Evolutionary conservation across 257 asterid genomes (phyloP).

Genomic region (Petunia secreta): DNA sequence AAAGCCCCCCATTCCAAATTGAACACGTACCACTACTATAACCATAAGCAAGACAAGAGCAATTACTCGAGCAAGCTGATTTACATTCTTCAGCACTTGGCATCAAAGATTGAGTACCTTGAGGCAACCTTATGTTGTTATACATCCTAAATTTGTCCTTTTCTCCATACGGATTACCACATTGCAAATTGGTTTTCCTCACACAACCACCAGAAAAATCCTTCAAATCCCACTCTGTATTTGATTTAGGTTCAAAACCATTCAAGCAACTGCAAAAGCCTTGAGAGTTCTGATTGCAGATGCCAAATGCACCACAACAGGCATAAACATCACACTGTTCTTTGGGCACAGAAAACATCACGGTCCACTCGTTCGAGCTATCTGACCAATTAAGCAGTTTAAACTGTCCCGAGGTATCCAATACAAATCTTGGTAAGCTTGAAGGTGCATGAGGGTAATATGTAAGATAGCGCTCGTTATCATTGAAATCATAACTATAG

Average conservation of each 20-base stretch:
- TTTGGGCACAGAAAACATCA: background rate
- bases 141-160: constrained; percentile 36
- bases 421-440: background rate
- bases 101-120: background rate
- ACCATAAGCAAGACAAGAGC: constrained; percentile 54
- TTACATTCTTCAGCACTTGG: constrained; percentile 42
- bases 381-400: background rate
- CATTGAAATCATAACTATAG: background rate
- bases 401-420: constrained; percentile 2
- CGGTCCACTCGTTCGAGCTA: background rate
- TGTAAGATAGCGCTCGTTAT: constrained; percentile 10
- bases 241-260: background rate
- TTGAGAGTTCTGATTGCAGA: background rate
- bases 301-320: constrained; percentile 22
- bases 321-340: constrained; percentile 16
- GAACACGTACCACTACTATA: constrained; percentile 39
- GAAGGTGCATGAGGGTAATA: background rate
- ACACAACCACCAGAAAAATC: constrained; percentile 34
- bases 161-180: constrained; percentile 27
- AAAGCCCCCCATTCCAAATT: constrained; percentile 43
- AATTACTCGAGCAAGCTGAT: constrained; percentile 42
- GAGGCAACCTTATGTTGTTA: constrained; percentile 34
- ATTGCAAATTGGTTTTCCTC: constrained; percentile 40
- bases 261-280: constrained; percentile 12
- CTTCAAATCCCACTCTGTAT: background rate